Conservation (phyloP, 495 filamentous ascomycete species). For the Penicillium diatomitis region DNA sequence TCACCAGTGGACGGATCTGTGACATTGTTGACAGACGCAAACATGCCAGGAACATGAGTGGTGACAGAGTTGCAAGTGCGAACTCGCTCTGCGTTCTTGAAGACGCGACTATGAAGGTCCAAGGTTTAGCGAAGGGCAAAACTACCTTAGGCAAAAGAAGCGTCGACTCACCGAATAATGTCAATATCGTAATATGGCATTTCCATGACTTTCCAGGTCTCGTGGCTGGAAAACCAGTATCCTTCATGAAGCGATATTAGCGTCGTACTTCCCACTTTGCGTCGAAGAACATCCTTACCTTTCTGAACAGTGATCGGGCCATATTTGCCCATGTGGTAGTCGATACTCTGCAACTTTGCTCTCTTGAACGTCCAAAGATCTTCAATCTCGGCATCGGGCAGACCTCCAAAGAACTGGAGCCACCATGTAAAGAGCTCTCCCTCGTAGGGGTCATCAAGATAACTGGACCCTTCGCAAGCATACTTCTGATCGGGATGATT, state of each 20-base stretch:
- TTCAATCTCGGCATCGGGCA: constrained; percentile 17
- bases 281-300: constrained; percentile 3
- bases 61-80: constrained; percentile 28
- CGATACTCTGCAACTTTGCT: constrained; percentile 22
- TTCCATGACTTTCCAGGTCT: constrained; percentile 29
- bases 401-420: constrained; percentile 25
- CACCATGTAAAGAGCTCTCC: constrained; percentile 30
- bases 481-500: constrained; percentile 18
- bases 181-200: constrained; percentile 28
- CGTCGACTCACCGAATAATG: constrained; percentile 15
- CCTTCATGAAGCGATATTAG: not conserved
- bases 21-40: constrained; percentile 27
- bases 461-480: constrained; percentile 16
- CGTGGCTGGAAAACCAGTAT: constrained; percentile 28
- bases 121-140: not conserved
- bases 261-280: too few relatives aligned
- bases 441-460: constrained; percentile 25
- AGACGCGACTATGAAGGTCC: constrained; percentile 11
- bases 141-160: not conserved
- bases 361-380: constrained; percentile 20
- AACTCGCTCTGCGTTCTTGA: constrained; percentile 23
- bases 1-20: constrained; percentile 18
- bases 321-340: constrained; percentile 20
- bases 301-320: constrained; percentile 30
- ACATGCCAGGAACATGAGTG: constrained; percentile 23